Conservation (phyloP, 257 asterid genomes). For the Penstemon eatonii region DNA sequence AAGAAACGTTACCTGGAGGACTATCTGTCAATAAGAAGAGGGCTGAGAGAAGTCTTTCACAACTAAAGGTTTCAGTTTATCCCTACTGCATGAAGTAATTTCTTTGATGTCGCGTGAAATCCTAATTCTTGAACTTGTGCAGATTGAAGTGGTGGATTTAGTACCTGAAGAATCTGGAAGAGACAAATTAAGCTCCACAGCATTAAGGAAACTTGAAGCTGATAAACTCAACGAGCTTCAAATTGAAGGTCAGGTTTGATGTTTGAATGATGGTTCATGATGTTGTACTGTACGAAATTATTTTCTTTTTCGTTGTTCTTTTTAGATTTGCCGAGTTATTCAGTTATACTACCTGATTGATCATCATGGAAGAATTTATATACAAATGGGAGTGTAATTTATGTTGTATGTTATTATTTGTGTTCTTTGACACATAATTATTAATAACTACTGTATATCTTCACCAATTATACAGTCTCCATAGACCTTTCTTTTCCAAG, state of each 20-base stretch:
- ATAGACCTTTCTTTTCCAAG: too few species aligned
- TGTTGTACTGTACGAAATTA: background rate
- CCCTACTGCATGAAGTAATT: background rate
- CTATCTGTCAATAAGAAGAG: constrained; percentile 80
- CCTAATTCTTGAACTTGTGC: constrained; percentile 25
- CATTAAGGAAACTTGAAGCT: constrained; percentile 71
- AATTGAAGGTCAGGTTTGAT: constrained; percentile 35
- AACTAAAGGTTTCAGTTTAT: constrained; percentile 52
- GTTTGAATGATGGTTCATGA: background rate
- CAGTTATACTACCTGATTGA: constrained; percentile 11
- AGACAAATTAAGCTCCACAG: constrained; percentile 75
- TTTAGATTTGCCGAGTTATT: constrained; percentile 24
- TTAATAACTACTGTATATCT: background rate
- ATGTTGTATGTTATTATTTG: constrained; percentile 2
- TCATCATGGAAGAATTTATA: constrained; percentile 1
- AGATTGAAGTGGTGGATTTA: constrained; percentile 85
- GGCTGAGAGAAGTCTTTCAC: constrained; percentile 75
- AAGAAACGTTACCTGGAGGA: constrained; percentile 86
- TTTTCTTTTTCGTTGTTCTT: background rate
- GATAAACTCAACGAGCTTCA: constrained; percentile 48
- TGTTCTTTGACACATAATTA: background rate
- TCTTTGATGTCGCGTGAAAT: background rate
- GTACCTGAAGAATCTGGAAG: constrained; percentile 68
- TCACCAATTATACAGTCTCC: too few species aligned
- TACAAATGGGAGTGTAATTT: constrained; percentile 8